Conservation (phyloP, 1,284 basidiomycete species). For the Cystobasidium sp. region DNA sequence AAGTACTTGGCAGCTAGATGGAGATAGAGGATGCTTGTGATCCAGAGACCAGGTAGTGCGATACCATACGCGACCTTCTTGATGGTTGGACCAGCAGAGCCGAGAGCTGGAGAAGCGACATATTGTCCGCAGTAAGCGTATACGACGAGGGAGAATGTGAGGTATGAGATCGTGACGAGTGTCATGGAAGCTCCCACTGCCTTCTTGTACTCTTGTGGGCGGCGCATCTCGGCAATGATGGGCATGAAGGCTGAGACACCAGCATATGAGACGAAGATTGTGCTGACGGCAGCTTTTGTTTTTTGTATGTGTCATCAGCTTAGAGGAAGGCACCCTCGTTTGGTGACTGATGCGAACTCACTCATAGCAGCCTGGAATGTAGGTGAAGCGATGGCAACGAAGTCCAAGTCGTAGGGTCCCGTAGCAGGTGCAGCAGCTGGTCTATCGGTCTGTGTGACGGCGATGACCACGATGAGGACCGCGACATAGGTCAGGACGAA, state of each 20-base stretch:
- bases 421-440: slow-evolving; percentile 58
- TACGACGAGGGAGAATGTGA: slow-evolving; percentile 48
- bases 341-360: slow-evolving; percentile 3
- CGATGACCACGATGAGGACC: slow-evolving; percentile 59
- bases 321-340: neutral
- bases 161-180: slow-evolving; percentile 51
- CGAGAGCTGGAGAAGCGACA: slow-evolving; percentile 58
- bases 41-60: slow-evolving; percentile 55
- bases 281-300: neutral
- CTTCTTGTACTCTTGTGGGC: slow-evolving; percentile 53
- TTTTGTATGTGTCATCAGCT: neutral
- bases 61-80: slow-evolving; percentile 58
- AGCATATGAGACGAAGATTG: slow-evolving; percentile 26
- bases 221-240: slow-evolving; percentile 58
- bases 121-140: slow-evolving; percentile 55
- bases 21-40: slow-evolving; percentile 54
- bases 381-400: slow-evolving; percentile 42
- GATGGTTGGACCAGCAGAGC: slow-evolving; percentile 57
- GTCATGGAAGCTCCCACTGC: slow-evolving; percentile 49
- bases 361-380: slow-evolving; percentile 46
- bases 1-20: slow-evolving; percentile 67
- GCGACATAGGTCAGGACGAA: slow-evolving; percentile 48
- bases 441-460: slow-evolving; percentile 62
- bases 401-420: slow-evolving; percentile 56
- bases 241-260: slow-evolving; percentile 45